These are phyloP conservation scores for Rhodocollybia butyracea DNA, from an alignment of 768 basidiomycete species.

Conservation along the genomic window DNA sequence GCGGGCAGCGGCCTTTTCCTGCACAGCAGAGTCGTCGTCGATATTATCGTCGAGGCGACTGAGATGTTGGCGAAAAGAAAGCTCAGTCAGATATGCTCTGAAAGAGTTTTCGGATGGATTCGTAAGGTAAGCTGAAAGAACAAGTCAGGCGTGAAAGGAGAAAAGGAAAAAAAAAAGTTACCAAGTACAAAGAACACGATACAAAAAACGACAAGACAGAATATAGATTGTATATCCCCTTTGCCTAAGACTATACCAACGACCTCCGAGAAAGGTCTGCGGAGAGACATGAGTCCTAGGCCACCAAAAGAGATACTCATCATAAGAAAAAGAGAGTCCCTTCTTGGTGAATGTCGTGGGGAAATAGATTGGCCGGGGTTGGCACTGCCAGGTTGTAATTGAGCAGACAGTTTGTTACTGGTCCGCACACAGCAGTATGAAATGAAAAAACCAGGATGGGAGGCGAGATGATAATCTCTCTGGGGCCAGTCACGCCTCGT, in stretches of 20 bases:
- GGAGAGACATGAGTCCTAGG: constrained; percentile 57
- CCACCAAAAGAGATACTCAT: constrained; percentile 68
- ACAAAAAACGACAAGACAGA: constrained; percentile 66
- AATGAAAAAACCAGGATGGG: too few species aligned
- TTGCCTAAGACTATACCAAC: constrained; percentile 49
- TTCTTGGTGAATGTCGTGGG: constrained; percentile 35
- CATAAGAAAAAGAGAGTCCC: constrained; percentile 48
- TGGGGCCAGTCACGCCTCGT: too few species aligned
- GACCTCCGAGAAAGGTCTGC: constrained; percentile 50
- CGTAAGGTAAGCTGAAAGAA: constrained; percentile 77
- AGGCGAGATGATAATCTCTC: too few species aligned
- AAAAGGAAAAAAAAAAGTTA: constrained; percentile 32
- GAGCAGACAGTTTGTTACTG: constrained; percentile 41
- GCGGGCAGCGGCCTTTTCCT: constrained; percentile 22
- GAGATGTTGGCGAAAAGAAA: constrained; percentile 93
- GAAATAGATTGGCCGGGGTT: constrained; percentile 31
- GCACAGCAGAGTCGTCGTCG: constrained; percentile 48
- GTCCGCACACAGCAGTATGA: too few species aligned
- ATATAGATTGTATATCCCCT: constrained; percentile 66
- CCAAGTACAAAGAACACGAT: constrained; percentile 72
- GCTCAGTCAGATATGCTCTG: constrained; percentile 93
- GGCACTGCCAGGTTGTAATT: constrained; percentile 24
- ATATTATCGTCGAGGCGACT: constrained; percentile 72
- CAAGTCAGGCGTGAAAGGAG: constrained; percentile 9
- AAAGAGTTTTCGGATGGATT: constrained; percentile 95